Evolutionary conservation across 2,329 filamentous ascomycete genomes (phyloP).

Genomic region (Cordyceps fumosorosea): DNA sequence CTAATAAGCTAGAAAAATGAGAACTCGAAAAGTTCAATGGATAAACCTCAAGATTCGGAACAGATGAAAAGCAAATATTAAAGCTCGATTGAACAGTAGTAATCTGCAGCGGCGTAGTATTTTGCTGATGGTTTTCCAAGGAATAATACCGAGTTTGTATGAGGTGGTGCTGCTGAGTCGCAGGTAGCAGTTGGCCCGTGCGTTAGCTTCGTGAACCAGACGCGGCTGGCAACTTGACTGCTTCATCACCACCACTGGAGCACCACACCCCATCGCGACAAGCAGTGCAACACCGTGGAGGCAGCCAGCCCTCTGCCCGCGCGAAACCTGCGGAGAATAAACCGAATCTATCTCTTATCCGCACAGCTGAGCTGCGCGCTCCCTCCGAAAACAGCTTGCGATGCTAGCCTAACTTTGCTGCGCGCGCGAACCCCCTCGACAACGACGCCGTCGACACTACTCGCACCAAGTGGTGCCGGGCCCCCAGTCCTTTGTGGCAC

Average conservation of each 20-base stretch:
- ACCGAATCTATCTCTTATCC: not conserved
- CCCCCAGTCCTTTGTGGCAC: not conserved
- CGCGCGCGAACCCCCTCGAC: constrained; percentile 3
- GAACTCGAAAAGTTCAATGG: no score
- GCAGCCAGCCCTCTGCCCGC: not conserved
- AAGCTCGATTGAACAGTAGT: no score
- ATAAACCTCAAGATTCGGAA: no score
- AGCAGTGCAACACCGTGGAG: constrained; percentile 1
- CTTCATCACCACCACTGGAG: constrained; percentile 2
- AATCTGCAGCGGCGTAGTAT: no score
- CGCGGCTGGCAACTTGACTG: constrained; percentile 6
- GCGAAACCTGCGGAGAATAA: not conserved
- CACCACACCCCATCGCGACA: not conserved
- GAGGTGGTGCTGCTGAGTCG: not conserved
- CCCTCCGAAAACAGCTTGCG: not conserved
- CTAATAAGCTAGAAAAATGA: no score
- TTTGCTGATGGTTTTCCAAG: no score
- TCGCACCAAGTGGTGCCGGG: not conserved
- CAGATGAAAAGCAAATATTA: no score
- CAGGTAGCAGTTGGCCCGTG: constrained; percentile 9
- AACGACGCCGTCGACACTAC: constrained; percentile 1
- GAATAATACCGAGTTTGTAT: no score
- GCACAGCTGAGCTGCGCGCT: not conserved
- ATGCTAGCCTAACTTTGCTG: not conserved
- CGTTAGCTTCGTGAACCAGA: constrained; percentile 4